phyloP scores from a whole-genome alignment of 495 filamentous ascomycete species.

The Rusavskia elegans region DNA sequence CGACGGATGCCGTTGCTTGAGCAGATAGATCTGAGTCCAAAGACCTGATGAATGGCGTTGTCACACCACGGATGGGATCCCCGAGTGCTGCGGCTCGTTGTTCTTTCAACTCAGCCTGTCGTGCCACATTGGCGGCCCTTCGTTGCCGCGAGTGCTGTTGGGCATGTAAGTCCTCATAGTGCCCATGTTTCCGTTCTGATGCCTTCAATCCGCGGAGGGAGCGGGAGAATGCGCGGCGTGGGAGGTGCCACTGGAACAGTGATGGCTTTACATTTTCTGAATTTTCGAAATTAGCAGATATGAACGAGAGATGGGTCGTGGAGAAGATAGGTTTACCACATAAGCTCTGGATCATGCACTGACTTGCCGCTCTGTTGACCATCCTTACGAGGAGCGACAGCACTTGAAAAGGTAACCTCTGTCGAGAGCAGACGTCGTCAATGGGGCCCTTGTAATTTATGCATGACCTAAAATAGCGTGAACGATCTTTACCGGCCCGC shows the following conservation, averaged over 20 bases:
- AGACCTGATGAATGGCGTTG: conserved; percentile 71
- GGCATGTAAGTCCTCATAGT: conserved; percentile 44
- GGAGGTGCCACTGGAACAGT: not conserved
- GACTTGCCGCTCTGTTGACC: not conserved
- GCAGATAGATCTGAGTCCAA: conserved; percentile 42
- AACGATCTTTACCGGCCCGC: conserved; percentile 7
- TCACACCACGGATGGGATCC: conserved; percentile 59
- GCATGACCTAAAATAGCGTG: conserved; percentile 8
- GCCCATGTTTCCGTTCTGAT: conserved; percentile 28
- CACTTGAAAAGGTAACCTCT: not conserved
- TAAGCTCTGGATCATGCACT: not conserved
- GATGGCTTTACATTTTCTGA: not conserved
- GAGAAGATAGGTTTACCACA: not conserved
- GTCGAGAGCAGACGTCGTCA: not conserved
- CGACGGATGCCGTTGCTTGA: conserved; percentile 9
- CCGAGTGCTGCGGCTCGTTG: conserved; percentile 45
- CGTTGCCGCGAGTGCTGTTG: conserved; percentile 60
- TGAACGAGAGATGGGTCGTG: no score
- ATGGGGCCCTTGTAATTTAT: not conserved
- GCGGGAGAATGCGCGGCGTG: not conserved
- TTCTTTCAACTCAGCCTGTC: conserved; percentile 47
- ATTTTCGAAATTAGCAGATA: not conserved
- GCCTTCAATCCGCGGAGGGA: not conserved
- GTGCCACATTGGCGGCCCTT: conserved; percentile 61
- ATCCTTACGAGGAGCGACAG: not conserved